A percentile compares a stretch with the other conserved stretches of the same genome.
Evolutionary conservation across 1,284 basidiomycete species (phyloP).

Genomic region (Puccinia coronata): DNA sequence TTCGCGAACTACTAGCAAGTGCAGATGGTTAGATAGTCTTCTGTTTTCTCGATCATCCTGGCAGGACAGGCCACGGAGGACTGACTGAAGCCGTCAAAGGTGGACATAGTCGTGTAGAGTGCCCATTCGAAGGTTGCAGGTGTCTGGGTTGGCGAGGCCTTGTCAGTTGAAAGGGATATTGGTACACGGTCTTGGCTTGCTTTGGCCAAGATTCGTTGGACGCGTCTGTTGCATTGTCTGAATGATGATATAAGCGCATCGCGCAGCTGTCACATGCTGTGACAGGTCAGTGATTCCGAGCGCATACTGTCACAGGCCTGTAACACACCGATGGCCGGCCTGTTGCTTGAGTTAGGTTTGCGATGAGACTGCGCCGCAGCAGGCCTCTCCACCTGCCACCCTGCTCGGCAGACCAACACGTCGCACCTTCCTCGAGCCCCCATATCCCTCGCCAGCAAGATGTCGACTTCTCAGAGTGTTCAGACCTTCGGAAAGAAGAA

Average conservation of each 20-base stretch:
- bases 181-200: no score
- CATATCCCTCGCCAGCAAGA: conserved; percentile 4
- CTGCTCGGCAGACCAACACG: background rate
- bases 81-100: conserved; percentile 44
- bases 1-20: conserved; percentile 26
- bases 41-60: background rate
- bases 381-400: no score
- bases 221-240: no score
- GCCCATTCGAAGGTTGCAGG: background rate
- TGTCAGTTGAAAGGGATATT: background rate
- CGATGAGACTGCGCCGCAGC: conserved; percentile 31
- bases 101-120: conserved; percentile 25
- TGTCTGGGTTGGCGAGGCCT: background rate
- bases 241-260: background rate
- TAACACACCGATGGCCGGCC: background rate
- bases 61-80: background rate
- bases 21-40: background rate
- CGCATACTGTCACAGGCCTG: background rate
- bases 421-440: background rate
- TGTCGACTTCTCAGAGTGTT: conserved; percentile 55
- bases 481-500: conserved; percentile 61
- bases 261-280: background rate
- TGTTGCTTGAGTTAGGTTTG: conserved; percentile 3
- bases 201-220: no score
- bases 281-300: background rate